Evolutionary conservation across 148 eudicot genomes (phyloP), one percentile per base, ranked within the genome.

Genomic region (Agrostemma githago): DNA sequence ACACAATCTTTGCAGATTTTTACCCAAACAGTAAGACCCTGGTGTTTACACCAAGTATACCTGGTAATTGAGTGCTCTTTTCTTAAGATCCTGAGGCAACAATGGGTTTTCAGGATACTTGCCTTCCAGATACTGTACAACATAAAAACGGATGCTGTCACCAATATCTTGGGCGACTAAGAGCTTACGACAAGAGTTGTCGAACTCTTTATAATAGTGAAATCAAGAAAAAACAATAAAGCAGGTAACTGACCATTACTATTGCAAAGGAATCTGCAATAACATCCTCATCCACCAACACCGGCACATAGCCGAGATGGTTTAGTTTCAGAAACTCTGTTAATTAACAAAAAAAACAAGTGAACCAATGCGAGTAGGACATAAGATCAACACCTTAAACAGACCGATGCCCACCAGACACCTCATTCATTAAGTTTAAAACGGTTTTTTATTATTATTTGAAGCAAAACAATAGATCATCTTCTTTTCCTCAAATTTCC

Each of bases 241-340:
- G 64, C 20, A 71, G 69, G 43, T 48, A 62, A 76, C 89, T 71
- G 69, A 89, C 98, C 98, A 91, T 74, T 70, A 94, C 54, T 53
- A 94, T 91, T 37, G 98, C 98, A 78, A 88, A 86, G 66, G 98
- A 94, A 77, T 94, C 98, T 5, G 89, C 80, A 74, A 91, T 10
- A 51, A 86, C 88, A 62, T 88, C 91, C 41, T 78, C 97, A 82
- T 91, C 95, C 57, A 83, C 89, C 89, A 91, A 78, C 74, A 80
- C 89, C 3, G 98, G 97, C 46, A 93, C 97, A 66, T 76, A 84
- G 42, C 97, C 82, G 39, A 89, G 70, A 43, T 97, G 97, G 85
- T 91, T 93, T 64, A 93, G 83, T 81, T 86, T 82, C 70, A 78
- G 77, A 79, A 83, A 93, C 81, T 93, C 98, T 91, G 68, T 62